Conservation (phyloP, 2,329 filamentous ascomycete genomes). For the Curvularia hawaiiensis region DNA sequence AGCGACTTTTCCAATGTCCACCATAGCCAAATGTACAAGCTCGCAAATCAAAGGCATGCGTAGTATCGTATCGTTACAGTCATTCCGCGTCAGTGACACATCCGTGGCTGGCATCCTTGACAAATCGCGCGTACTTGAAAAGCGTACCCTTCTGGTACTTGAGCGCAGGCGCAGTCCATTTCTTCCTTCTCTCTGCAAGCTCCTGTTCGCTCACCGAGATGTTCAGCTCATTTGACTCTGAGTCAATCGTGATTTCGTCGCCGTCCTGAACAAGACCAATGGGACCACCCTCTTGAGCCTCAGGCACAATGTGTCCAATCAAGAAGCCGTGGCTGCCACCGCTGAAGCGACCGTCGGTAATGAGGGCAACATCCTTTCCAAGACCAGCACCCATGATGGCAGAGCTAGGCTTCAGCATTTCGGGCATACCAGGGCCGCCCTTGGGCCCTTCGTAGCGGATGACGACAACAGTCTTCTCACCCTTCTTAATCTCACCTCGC, state of each 20-base stretch:
- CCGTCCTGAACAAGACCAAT: slow-evolving; percentile 83
- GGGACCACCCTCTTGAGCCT: slow-evolving; percentile 83
- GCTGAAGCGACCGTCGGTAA: slow-evolving; percentile 77
- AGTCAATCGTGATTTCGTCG: slow-evolving; percentile 81
- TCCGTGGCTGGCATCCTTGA: slow-evolving; percentile 63
- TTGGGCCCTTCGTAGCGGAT: slow-evolving; percentile 78
- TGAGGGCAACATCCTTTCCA: slow-evolving; percentile 73
- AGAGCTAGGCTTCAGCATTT: slow-evolving; percentile 74
- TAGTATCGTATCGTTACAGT: slow-evolving; percentile 2
- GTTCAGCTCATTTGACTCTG: slow-evolving; percentile 71
- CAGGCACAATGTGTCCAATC: slow-evolving; percentile 86
- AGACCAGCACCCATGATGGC: slow-evolving; percentile 77
- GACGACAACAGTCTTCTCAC: slow-evolving; percentile 76
- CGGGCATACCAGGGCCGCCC: slow-evolving; percentile 75
- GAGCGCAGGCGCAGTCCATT: slow-evolving; percentile 58
- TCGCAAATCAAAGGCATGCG: neutral
- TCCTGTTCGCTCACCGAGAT: slow-evolving; percentile 70
- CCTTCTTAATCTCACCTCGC: slow-evolving; percentile 71
- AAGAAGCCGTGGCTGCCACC: slow-evolving; percentile 86
- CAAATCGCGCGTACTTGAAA: slow-evolving; percentile 63
- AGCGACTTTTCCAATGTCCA: slow-evolving; percentile 7
- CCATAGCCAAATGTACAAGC: neutral
- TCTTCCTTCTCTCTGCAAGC: slow-evolving; percentile 56
- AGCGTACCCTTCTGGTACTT: slow-evolving; percentile 65
- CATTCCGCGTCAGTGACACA: slow-evolving; percentile 60